Evolutionary conservation across 495 filamentous ascomycete species (phyloP), one percentile per base, ranked within the genome.

Genomic region (Trichoderma orchidacearum): DNA sequence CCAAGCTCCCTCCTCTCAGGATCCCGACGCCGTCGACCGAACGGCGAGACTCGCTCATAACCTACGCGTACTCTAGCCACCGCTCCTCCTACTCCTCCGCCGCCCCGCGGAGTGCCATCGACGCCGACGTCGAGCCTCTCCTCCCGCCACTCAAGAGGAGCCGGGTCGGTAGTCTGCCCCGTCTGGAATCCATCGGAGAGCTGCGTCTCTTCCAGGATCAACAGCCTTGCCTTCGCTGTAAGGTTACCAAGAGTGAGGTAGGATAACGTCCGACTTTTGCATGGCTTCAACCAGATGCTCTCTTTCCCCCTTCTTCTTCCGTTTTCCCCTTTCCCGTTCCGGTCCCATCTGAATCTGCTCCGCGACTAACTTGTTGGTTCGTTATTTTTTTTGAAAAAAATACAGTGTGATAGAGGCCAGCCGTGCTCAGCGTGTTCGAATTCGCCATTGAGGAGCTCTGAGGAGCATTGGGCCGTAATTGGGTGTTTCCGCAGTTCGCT

Each of bases 171-270:
- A 72, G 71, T 58, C 67, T 48, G 41, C 41, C 72, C 27, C 70
- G 72, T 23, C 64, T 77, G 5, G 66, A 77, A 57, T 77, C 75
- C 28, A 77, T 77, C 31, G 75, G 69, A 38, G 75, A 77, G 58
- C 72, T 77, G 18, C 71, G 66, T 48, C 63, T 77, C 2, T 68
- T 70, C 7, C 69, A 68, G 21, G 73, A 76, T 30, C 61, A 61
- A n/a, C 72, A 67, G 6, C 71, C 68, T 5, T 77, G 75, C 56
- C 59, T 77, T 59, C 72, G 72, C 17, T 77, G 75, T 55, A 73
- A 65, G 61, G 58, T 72, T 13, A 54, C 66, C 41, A 67, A 69
- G 32, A 71, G 72, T 54, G 66, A 63, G 55, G 74, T 76, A 59
- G 50, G 62, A 51, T 28, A n/a, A 30, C 3, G n/a, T 13, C n/a